Conservation (phyloP, 345 rosid genomes). For the Hevea brasiliensis region DNA sequence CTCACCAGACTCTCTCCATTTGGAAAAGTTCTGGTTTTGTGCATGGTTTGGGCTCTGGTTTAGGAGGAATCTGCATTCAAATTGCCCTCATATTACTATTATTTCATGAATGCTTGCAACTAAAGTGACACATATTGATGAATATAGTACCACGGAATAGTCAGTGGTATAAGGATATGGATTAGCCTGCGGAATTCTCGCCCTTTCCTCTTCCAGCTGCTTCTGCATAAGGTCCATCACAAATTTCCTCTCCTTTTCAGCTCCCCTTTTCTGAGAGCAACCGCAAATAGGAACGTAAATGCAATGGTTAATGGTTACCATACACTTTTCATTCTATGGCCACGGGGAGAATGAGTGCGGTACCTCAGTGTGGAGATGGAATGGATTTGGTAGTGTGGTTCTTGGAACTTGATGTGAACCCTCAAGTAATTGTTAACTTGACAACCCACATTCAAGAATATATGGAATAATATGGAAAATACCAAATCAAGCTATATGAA, state of each 20-base stretch:
- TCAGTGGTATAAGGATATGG: conserved; percentile 98
- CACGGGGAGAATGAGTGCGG: conserved; percentile 1
- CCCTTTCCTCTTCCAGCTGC: conserved; percentile 68
- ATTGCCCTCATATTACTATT: neutral
- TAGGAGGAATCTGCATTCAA: conserved; percentile 70
- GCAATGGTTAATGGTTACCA: too few relatives aligned
- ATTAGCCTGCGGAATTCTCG: conserved; percentile 74
- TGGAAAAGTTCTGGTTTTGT: conserved; percentile 86
- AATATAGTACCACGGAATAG: conserved; percentile 74
- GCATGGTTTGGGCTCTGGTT: conserved; percentile 79
- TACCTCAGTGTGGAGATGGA: conserved; percentile 90
- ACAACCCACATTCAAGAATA: too few relatives aligned
- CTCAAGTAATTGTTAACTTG: too few relatives aligned
- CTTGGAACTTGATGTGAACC: conserved; percentile 64
- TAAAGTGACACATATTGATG: neutral
- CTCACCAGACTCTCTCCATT: conserved; percentile 76
- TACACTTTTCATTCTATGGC: neutral
- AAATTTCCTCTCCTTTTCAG: conserved; percentile 72
- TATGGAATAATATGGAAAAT: too few relatives aligned
- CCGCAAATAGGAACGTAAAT: neutral
- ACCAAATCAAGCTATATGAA: too few relatives aligned
- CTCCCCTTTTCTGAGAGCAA: conserved; percentile 80
- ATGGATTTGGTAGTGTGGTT: conserved; percentile 83
- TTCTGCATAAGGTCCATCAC: conserved; percentile 55
- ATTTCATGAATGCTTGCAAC: neutral